Evolutionary conservation across 176 grass and related monocot genomes (phyloP), one percentile per base, ranked within the genome.

Genomic region (Oropetium thomaeum): DNA sequence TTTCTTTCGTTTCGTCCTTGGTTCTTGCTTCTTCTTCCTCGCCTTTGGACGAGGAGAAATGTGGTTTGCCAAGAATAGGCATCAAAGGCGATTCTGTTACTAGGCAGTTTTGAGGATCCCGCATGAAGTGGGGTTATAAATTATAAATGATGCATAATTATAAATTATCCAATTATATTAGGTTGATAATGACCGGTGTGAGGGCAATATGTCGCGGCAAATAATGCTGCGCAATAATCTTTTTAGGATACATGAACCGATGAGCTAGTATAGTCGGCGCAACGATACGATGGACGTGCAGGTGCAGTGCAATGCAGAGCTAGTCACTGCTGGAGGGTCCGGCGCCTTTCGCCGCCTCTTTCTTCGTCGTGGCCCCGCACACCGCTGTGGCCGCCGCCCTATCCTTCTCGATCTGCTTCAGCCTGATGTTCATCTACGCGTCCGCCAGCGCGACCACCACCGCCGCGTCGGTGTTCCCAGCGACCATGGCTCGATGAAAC

Each of bases 1-100:
- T 47, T 83, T 8, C 63, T 30, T 62, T 30, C n/a, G 44, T 78
- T 57, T 31, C 39, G 30, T 65, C 41, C 58, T 31, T 58, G 37
- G 44, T 75, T 41, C 17, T 63, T 40, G 35, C 26, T 75, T 27
- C 7, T 45, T 39, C 29, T 33, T 41, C 51, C 47, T 42, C 60
- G 41, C 38, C 25, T 63, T 59, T 29, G 63, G 77, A 54, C 14
- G 9, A 40, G 44, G 16, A 3, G 58, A 60, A 60, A 76, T 11
- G 58, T 17, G 30, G 30, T 34, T 33, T 6, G 59, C 59, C 59
- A 62, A 62, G 30, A 62, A 62, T 62, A 62, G 58, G 58, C 8
- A 1, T 27, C 28, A 5, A 29, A 14, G 58, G 28, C 58, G 13
- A 32, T 19, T 61, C 14, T 32, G 58, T 61, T 32, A 29, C 3